Evolutionary conservation across 257 asterid species (phyloP).

Genomic region (Petunia axillaris): DNA sequence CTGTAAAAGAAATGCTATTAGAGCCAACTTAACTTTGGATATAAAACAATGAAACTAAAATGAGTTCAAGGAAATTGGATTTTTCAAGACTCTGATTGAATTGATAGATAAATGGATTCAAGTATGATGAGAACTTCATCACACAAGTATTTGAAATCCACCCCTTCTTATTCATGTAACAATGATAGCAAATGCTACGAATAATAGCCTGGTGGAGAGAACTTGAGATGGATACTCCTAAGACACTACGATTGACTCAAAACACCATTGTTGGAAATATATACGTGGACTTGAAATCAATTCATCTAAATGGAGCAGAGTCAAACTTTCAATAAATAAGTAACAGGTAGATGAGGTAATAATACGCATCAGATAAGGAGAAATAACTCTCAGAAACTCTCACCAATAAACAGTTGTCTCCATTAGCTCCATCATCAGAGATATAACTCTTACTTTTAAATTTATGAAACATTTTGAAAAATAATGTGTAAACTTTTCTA

Average conservation of each 20-base stretch:
- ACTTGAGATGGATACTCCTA: background rate
- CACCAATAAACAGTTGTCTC: background rate
- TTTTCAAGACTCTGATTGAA: background rate
- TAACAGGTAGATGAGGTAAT: background rate
- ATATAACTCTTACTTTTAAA: background rate
- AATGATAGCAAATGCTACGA: background rate
- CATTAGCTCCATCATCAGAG: background rate
- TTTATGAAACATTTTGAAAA: background rate
- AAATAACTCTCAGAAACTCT: background rate
- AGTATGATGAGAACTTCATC: background rate
- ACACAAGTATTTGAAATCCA: background rate
- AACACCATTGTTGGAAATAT: background rate
- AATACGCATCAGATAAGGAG: background rate
- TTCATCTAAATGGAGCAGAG: background rate
- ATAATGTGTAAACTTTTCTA: background rate
- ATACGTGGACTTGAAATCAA: background rate
- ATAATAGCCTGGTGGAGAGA: background rate
- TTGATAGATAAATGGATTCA: background rate
- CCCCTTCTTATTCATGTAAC: background rate
- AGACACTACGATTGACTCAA: background rate
- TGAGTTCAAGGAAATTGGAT: background rate
- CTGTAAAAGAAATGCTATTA: background rate
- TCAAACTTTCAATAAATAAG: background rate
- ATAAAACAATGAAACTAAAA: background rate
- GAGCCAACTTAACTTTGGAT: slow-evolving; percentile 1